These are phyloP conservation scores for Aphanomyces cochlioides DNA, from an alignment of 352 stramenopile species.

Conservation along the genomic window DNA sequence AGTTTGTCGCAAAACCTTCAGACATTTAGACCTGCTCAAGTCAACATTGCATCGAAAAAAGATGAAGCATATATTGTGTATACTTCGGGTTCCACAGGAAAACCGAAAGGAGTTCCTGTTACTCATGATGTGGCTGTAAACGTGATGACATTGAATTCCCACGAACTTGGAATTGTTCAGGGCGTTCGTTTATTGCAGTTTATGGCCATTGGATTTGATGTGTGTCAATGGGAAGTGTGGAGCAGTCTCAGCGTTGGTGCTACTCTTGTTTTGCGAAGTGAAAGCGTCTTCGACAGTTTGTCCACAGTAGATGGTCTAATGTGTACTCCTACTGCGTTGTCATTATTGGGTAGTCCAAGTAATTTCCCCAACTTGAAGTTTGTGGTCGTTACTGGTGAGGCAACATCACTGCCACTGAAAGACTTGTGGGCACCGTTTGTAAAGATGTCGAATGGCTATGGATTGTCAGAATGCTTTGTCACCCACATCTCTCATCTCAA, in stretches of 20 bases:
- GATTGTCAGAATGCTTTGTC: background rate
- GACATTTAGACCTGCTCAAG: background rate
- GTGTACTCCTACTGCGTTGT: background rate
- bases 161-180: background rate
- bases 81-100: conserved; percentile 1
- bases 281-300: background rate
- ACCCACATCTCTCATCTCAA: background rate
- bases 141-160: background rate
- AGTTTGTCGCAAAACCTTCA: background rate
- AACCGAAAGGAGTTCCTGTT: conserved; percentile 11
- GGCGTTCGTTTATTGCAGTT: background rate
- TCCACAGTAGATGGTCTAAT: background rate
- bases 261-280: conserved; percentile 1
- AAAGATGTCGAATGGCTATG: background rate
- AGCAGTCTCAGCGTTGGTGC: background rate
- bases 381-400: conserved; percentile 7
- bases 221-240: background rate
- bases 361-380: conserved; percentile 12
- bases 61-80: conserved; percentile 46
- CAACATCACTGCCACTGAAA: background rate
- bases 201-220: background rate
- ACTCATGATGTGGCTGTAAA: conserved; percentile 1
- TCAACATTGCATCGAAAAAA: background rate
- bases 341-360: background rate
- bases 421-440: background rate